Conservation (phyloP, 129 eudicot genomes). For the Ambrosia artemisiifolia region DNA sequence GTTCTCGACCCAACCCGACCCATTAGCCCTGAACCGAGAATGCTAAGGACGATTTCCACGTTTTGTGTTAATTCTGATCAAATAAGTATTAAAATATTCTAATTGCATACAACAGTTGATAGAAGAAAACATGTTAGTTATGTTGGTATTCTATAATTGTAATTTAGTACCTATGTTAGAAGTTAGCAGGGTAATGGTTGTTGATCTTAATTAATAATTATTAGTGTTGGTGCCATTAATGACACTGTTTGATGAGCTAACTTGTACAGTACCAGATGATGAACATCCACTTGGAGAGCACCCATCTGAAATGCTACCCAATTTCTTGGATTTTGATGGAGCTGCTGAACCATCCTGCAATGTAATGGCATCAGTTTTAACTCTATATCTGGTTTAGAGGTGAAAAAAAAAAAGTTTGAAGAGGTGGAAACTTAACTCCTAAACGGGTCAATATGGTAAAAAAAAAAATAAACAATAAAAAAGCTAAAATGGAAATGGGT, state of each 20-base stretch:
- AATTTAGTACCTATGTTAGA: too few relatives aligned
- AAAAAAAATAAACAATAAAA: too few relatives aligned
- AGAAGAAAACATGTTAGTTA: too few relatives aligned
- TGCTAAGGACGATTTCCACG: too few relatives aligned
- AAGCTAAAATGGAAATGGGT: too few relatives aligned
- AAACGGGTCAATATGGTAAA: too few relatives aligned
- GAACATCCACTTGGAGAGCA: constrained; percentile 54
- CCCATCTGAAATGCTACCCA: constrained; percentile 41
- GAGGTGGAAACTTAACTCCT: not conserved
- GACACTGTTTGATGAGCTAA: constrained; percentile 75
- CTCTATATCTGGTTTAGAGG: not conserved
- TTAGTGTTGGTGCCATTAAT: constrained; percentile 47
- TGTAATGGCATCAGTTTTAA: constrained; percentile 1
- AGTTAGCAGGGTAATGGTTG: not conserved
- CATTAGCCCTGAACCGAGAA: too few relatives aligned
- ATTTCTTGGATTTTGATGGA: constrained; percentile 46
- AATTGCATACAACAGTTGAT: too few relatives aligned
- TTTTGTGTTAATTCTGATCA: too few relatives aligned
- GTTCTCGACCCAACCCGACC: too few relatives aligned
- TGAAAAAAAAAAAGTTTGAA: not conserved
- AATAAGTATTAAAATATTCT: too few relatives aligned
- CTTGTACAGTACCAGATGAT: constrained; percentile 65
- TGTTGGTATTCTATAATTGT: too few relatives aligned
- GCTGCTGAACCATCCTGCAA: constrained; percentile 59
- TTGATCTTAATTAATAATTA: not conserved